These are phyloP conservation scores for Paramecium pentaurelia DNA, from an alignment of 73 alveolate species.

Conservation along the genomic window DNA sequence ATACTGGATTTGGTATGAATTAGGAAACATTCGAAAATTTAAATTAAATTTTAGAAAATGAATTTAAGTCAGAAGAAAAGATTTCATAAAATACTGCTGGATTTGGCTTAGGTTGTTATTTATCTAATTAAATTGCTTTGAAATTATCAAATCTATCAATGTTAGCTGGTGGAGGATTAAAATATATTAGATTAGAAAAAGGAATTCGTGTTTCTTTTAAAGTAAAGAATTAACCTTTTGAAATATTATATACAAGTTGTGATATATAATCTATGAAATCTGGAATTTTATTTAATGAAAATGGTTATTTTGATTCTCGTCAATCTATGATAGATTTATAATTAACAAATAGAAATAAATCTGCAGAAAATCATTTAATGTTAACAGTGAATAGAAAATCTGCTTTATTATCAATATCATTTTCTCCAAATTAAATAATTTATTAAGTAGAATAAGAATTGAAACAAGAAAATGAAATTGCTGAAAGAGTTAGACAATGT, in stretches of 20 bases:
- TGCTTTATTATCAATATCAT: not conserved
- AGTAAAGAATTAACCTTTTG: not conserved
- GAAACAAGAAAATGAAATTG: not conserved
- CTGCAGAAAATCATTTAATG: not conserved
- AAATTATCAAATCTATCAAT: not conserved
- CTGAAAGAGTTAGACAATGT: not conserved
- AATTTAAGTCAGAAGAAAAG: not conserved
- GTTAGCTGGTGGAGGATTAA: not conserved
- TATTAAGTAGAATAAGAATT: not conserved
- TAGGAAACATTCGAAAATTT: not conserved
- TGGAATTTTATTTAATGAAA: not conserved
- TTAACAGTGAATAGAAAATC: not conserved
- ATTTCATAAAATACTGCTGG: slow-evolving; percentile 35
- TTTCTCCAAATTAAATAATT: not conserved
- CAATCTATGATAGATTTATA: not conserved
- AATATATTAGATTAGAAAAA: not conserved
- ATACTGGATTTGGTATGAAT: slow-evolving; percentile 54
- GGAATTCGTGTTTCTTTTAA: not conserved
- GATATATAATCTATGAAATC: not conserved
- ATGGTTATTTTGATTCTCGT: not conserved
- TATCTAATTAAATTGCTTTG: not conserved
- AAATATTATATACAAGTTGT: not conserved
- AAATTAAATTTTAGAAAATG: not conserved
- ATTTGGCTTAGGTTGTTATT: slow-evolving; percentile 26
- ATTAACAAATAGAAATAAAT: not conserved